phyloP scores from a whole-genome alignment of 805 yeast genomes.

The Kazachstania kunashirensis region DNA sequence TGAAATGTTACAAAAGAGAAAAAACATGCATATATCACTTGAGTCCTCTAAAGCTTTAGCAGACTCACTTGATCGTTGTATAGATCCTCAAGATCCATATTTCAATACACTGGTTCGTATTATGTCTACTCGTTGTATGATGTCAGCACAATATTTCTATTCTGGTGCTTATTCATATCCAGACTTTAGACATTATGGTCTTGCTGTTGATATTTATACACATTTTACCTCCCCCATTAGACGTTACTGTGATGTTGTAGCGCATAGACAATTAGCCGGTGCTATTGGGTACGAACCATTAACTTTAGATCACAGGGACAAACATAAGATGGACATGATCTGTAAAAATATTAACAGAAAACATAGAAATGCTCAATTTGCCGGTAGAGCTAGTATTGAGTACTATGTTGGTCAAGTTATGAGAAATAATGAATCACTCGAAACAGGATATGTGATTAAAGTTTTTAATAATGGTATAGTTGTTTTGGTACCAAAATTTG shows the following conservation, averaged over 20 bases:
- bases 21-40: slow-evolving; percentile 62
- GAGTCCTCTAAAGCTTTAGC: slow-evolving; percentile 89
- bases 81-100: slow-evolving; percentile 73
- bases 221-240: slow-evolving; percentile 98
- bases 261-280: slow-evolving; percentile 96
- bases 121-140: slow-evolving; percentile 98
- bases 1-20: slow-evolving; percentile 77
- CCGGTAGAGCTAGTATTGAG: slow-evolving; percentile 96
- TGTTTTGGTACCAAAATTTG: slow-evolving; percentile 88
- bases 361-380: slow-evolving; percentile 97
- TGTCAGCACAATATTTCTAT: slow-evolving; percentile 96
- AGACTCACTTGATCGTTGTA: slow-evolving; percentile 83
- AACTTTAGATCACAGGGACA: slow-evolving; percentile 76
- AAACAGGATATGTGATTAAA: slow-evolving; percentile 85
- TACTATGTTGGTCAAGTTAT: slow-evolving; percentile 97
- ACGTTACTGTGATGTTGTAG: slow-evolving; percentile 95
- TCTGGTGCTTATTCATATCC: slow-evolving; percentile 83
- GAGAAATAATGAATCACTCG: slow-evolving; percentile 69
- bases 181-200: slow-evolving; percentile 92
- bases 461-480: slow-evolving; percentile 93
- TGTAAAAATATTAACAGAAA: slow-evolving; percentile 84
- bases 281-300: slow-evolving; percentile 89
- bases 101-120: slow-evolving; percentile 90
- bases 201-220: slow-evolving; percentile 94
- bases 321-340: slow-evolving; percentile 77